Evolutionary conservation across 345 rosid genomes (phyloP).

Genomic region (Bruguiera sexangula): DNA sequence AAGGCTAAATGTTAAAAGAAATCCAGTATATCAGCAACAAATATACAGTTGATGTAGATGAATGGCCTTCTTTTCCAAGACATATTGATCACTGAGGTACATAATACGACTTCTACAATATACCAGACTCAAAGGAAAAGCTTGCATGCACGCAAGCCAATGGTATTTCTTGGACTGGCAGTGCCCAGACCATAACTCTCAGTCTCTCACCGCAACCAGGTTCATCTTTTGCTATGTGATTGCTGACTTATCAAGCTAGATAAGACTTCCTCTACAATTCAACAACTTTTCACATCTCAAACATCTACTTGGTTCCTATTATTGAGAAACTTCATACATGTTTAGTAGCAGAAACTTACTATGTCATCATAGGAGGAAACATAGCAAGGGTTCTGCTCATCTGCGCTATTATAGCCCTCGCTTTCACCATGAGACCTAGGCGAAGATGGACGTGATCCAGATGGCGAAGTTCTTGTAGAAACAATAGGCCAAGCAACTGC

Average conservation of each 20-base stretch:
- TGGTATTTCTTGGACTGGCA: no score
- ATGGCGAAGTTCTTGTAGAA: slow-evolving; percentile 71
- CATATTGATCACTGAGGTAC: background rate
- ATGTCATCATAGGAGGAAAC: slow-evolving; percentile 64
- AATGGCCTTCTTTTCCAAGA: background rate
- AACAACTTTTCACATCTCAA: background rate
- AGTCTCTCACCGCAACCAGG: no score
- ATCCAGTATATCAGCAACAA: background rate
- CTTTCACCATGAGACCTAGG: slow-evolving; percentile 86
- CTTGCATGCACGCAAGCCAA: no score
- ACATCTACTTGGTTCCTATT: background rate
- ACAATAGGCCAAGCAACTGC: slow-evolving; percentile 70
- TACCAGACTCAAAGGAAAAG: background rate
- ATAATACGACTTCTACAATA: background rate
- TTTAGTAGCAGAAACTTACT: slow-evolving; percentile 43
- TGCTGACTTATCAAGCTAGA: background rate
- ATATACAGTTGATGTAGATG: background rate
- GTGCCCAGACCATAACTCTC: no score
- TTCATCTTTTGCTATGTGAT: background rate
- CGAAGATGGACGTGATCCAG: slow-evolving; percentile 92
- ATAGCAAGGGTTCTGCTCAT: slow-evolving; percentile 79
- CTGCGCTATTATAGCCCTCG: slow-evolving; percentile 98
- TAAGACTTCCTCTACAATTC: background rate
- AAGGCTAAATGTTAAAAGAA: background rate
- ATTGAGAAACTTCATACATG: background rate